Evolutionary conservation across 2,329 filamentous ascomycete species (phyloP), one percentile per base, ranked within the genome.

Genomic region (Fusarium udum): DNA sequence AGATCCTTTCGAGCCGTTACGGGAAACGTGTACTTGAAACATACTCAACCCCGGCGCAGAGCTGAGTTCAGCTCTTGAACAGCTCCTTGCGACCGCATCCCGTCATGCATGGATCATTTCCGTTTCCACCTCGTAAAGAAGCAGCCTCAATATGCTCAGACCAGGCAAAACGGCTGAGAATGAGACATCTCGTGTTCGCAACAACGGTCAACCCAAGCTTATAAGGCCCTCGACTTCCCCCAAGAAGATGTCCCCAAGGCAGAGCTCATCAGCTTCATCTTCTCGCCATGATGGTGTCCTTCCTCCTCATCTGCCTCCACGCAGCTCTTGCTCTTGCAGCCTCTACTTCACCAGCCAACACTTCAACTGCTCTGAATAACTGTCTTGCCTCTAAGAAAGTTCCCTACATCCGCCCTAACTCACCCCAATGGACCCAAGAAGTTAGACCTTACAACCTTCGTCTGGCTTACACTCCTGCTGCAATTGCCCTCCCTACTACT

Each of bases 401-500:
- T 1, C 75, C 78, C 7, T 72, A 72, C 51, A 62, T 69, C 31
- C 64, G 65, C 1, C 55, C 67, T 18, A 72, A 72, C 46, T 75
- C 79, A 0, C 31, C 69, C 4, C 67, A 66, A 13, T 85, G 83
- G 82, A 71, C 75, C 7, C 65, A 77, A 9, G 82, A 83, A 65
- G 78, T 72, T 4, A 71, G 72, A 18, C 79, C 81, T 0, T 80
- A 79, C 71, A 83, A 83, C 64, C 75, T 81, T 20, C 79, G 82
- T 9, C 74, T 82, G 3, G 62, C 77, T 2, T 82, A 77, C 61
- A 73, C 55, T 4, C 82, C 82, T 0, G 76, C 74, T 1, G 80
- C 79, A 32, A 77, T 83, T 20, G 79, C 77, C 6, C 63, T 81
- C 1, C 80, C 82, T 7, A 75, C 67, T 3, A 82, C 78, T 10